Evolutionary conservation across 2,329 filamentous ascomycete species (phyloP), one percentile per base, ranked within the genome.

Genomic region (Ophiosphaerella narmari): DNA sequence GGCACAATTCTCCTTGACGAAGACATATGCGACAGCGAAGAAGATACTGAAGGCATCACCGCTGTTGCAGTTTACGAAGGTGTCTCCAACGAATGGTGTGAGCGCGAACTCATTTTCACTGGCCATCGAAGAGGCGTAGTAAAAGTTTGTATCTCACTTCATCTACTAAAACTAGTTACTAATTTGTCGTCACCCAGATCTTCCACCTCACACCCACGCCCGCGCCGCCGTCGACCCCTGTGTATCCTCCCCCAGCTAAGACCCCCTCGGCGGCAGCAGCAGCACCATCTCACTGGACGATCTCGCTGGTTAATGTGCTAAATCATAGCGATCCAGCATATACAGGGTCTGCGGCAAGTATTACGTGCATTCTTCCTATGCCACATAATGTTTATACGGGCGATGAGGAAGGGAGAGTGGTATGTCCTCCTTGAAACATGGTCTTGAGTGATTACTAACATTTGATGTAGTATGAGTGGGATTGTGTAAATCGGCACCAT

Each of bases 31-130:
- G 81, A 84, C 14, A 64, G 60, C 7, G 78, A 81, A 8, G 89
- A 93, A 21, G 62, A 65, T 12, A 67, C 68, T 5, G 93, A 97
- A 66, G 86, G 82, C 31, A 86, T 97, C 2, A 81, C 90, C 41
- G 86, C 88, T 1, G 94, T 91, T 57, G 90, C 92, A 2, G 96
- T 96, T 72, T 97, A 97, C 74, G 92, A 97, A 71, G 93, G 93
- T 0, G 83, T 86, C 0, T 88, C 87, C 2, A 94, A 91, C 62
- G 94, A 97, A 74, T 97, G 92, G 90, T 80, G 96, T 3, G 90
- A 95, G 74, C 87, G 88, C 46, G 87, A 88, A 53, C 79, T 99
- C 37, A 78, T 97, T 33, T 92, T 99, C 57, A 97, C 93, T 0
- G 94, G 94, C 0, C 94, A 97, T 69, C 81, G 84, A 56, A 80